Evolutionary conservation across 495 filamentous ascomycete genomes (phyloP), one percentile per base, ranked within the genome.

Genomic region (Podospora fimiseda): DNA sequence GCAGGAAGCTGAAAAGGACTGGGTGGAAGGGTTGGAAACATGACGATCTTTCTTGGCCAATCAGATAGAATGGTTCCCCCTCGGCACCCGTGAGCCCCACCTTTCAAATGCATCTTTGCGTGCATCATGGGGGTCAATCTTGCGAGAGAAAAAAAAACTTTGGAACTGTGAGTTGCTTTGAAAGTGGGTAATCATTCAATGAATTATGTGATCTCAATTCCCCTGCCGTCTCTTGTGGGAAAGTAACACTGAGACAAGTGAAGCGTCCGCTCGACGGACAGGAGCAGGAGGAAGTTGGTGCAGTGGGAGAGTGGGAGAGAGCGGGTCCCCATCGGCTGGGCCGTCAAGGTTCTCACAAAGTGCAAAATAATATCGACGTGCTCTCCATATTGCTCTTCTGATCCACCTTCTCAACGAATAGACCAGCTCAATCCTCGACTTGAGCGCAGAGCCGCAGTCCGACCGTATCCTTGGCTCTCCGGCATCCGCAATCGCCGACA

Each of bases 281-380:
- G 4, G 22, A 14, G 20, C 42, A 44, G 42, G 39, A 21, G 42
- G 42, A 1, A 44, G 18, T 22, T 16, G 42, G 42, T 9, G 18
- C 42, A 19, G 42, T 44, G 22, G 22, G 42, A 19, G 42, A 13
- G 42, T 19, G 42, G 5, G 27, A 11, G 27, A 33, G 27, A 11
- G 27, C 27, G 27, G 27, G 27, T 33, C 27, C 23, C 30, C n/a
- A 14, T 37, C 38, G 16, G 53, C 43, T 37, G 19, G 48, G 60
- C 60, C 56, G 54, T 59, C 60, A 59, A 62, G 57, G 60, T 59
- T 57, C 60, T 62, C 56, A 51, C 48, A 39, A 18, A 30, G 23
- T 49, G 55, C 55, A 55, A 59, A 53, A 52, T 57, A 57, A 61
- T 57, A 43, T 59, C 52, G 40, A 44, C 43, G 41, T 48, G 44